Conservation (phyloP, 768 basidiomycete genomes). For the Leccinum subtestaceum region DNA sequence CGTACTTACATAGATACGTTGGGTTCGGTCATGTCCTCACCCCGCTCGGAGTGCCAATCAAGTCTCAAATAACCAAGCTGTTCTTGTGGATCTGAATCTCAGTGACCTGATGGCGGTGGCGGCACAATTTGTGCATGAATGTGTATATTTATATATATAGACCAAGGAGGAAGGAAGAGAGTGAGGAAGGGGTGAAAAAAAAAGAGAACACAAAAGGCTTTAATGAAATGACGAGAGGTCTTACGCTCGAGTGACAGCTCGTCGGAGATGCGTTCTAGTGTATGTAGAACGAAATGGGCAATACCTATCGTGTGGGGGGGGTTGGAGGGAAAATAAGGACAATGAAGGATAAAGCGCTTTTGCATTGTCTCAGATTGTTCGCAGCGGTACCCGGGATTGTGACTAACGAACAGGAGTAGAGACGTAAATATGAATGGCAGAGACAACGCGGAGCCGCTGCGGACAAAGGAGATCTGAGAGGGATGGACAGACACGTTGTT, state of each 20-base stretch:
- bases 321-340: slow-evolving; percentile 3
- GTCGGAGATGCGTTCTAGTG: neutral
- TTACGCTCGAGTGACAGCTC: neutral
- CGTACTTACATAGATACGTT: neutral
- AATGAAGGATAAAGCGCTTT: neutral
- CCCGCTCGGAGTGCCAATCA: neutral
- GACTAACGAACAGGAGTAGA: slow-evolving; percentile 10
- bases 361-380: slow-evolving; percentile 7
- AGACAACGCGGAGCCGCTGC: neutral
- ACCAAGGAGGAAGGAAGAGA: neutral
- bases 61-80: neutral
- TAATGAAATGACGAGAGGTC: slow-evolving; percentile 9
- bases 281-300: neutral
- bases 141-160: neutral
- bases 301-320: neutral
- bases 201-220: neutral
- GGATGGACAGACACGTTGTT: slow-evolving; percentile 19
- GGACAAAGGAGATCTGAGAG: slow-evolving; percentile 7
- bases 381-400: slow-evolving; percentile 1
- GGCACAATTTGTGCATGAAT: neutral
- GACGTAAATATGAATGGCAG: slow-evolving; percentile 23
- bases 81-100: neutral
- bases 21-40: neutral
- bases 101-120: neutral
- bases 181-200: neutral